Base-by-base conservation (phyloP, 495 filamentous ascomycete species). In the Neurospora sublineolata region DNA sequence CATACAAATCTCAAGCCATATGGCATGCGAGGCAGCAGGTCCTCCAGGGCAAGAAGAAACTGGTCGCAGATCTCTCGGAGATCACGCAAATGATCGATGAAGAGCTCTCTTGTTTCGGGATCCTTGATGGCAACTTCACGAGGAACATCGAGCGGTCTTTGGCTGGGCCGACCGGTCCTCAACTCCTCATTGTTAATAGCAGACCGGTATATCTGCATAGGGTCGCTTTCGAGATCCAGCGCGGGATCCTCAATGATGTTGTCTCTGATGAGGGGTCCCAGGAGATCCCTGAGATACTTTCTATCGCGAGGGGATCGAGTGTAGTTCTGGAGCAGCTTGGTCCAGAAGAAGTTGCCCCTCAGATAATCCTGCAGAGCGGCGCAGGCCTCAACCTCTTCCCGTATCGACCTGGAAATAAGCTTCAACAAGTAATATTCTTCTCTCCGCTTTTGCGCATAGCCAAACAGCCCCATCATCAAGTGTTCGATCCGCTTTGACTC, bases 381-480 rank as follows among this genome's bases (percentile, higher is more conserved):
- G 74, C 89, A 92, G 38, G 85, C 85, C 38, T 97, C 92, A 8
- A 98, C 88, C 75, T 97, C 94, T 78, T 97, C 94, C 72, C 90
- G 89, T 69, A 94, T 90, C 3, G 94, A 93, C 72, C 90, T 86
- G 14, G 88, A 85, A 68, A 99, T 89, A 33, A 98, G 86, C 81
- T 94, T 97, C 70, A 99, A 85, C 10, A 99, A 86, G 78, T 98
- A 97, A 79, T 97, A 99, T 75, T 99, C 95, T 76, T 99, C 95
- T 76, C 95, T 86, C 74, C 93, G 86, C 82, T 97, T 99, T 77
- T 98, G 96, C 2, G 95, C 94, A 77, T 97, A 97, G 11, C 95
- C 95, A 75, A 98, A 99, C 30, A 98, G 86, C 7, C 94, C 92
- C 94, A 99, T 97, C 83, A 97, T 94, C 72, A 98, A 82, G 72